These are phyloP conservation scores for Fonsecaea erecta DNA, from an alignment of 2,329 filamentous ascomycete genomes.

Conservation along the genomic window DNA sequence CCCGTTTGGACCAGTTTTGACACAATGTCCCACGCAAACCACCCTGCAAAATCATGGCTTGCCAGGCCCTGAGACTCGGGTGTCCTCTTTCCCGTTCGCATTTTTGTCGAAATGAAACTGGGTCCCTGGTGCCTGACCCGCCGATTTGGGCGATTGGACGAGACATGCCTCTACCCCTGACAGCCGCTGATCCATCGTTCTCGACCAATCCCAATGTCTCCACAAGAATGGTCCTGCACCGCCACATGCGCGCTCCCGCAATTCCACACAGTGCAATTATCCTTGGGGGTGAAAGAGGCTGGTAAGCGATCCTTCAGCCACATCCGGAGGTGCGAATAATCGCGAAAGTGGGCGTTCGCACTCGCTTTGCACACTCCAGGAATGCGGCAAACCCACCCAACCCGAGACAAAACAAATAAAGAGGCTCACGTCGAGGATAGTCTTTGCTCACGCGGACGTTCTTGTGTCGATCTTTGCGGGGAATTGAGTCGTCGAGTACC, in stretches of 20 bases:
- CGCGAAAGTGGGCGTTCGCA: not conserved
- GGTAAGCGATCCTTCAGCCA: conserved; percentile 15
- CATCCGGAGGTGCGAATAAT: not conserved
- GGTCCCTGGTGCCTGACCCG: conserved; percentile 17
- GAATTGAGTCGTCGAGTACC: not conserved
- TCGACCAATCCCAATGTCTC: conserved; percentile 31
- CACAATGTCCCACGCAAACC: not conserved
- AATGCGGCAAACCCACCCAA: not conserved
- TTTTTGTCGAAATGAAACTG: conserved; percentile 31
- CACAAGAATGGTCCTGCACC: conserved; percentile 24
- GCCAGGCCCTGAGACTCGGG: conserved; percentile 21
- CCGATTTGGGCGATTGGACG: conserved; percentile 20
- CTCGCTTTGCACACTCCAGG: not conserved
- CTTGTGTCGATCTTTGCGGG: not conserved
- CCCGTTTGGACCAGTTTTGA: not conserved
- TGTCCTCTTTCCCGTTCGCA: conserved; percentile 21
- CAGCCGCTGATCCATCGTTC: conserved; percentile 28
- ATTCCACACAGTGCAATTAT: conserved; percentile 9
- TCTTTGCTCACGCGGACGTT: not conserved
- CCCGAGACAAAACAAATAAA: not conserved
- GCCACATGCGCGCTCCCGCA: conserved; percentile 25
- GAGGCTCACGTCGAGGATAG: not conserved
- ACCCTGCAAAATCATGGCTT: conserved; percentile 6
- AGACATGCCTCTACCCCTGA: conserved; percentile 25
- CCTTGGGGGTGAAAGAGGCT: not conserved